Percentiles rank a stretch among this genome's conserved stretches.
These are phyloP conservation scores for Quercus berberidifolia DNA, from an alignment of 306 rosid genomes.

Conservation along the genomic window DNA sequence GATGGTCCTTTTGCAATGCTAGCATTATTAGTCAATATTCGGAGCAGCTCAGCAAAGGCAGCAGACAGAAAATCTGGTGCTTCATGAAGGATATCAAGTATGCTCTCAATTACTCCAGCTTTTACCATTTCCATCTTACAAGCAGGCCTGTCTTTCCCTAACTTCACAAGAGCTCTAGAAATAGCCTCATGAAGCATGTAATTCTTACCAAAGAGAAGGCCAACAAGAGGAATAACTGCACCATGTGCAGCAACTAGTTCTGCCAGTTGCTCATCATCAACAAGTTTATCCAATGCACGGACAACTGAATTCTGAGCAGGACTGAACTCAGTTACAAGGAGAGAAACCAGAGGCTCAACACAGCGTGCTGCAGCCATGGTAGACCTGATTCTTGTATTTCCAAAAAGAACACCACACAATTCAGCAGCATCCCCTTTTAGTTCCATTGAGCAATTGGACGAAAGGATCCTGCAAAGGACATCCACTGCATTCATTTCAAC, in stretches of 20 bases:
- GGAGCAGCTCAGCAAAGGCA: slow-evolving; percentile 83
- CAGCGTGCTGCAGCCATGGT: slow-evolving; percentile 90
- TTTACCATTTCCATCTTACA: slow-evolving; percentile 99
- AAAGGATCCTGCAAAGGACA: slow-evolving; percentile 95
- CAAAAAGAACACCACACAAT: slow-evolving; percentile 88
- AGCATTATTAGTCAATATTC: slow-evolving; percentile 94
- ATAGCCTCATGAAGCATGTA: slow-evolving; percentile 92
- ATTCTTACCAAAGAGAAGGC: slow-evolving; percentile 81
- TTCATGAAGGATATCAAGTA: slow-evolving; percentile 73
- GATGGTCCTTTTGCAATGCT: slow-evolving; percentile 93
- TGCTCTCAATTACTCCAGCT: slow-evolving; percentile 89
- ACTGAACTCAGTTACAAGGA: slow-evolving; percentile 79
- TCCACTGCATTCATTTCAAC: slow-evolving; percentile 99
- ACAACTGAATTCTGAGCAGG: slow-evolving; percentile 90
- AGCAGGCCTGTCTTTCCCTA: slow-evolving; percentile 96
- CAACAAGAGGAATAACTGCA: slow-evolving; percentile 93
- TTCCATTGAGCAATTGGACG: slow-evolving; percentile 83
- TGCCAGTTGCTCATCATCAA: slow-evolving; percentile 96
- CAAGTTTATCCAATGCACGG: slow-evolving; percentile 93
- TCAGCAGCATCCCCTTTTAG: slow-evolving; percentile 98
- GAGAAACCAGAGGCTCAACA: slow-evolving; percentile 95
- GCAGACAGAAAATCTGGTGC: slow-evolving; percentile 95
- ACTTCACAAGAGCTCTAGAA: slow-evolving; percentile 88
- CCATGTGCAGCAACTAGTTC: slow-evolving; percentile 93
- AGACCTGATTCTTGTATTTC: slow-evolving; percentile 95